Percentiles rank a stretch among this genome's conserved stretches.
Conservation (phyloP, 139 green algal species). For the Chlorella sorokiniana region DNA sequence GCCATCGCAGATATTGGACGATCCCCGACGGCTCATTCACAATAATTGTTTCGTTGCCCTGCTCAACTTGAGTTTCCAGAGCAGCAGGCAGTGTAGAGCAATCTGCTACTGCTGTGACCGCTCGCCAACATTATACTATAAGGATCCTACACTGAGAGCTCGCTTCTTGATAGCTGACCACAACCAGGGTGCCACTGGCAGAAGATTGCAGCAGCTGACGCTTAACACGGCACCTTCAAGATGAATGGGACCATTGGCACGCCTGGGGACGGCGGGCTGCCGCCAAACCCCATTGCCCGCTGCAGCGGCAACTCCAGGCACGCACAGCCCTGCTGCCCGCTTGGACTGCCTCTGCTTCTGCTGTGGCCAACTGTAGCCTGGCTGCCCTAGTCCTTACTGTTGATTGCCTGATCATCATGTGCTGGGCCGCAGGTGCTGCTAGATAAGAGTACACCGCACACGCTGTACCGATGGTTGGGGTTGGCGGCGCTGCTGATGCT, state of each 20-base stretch:
- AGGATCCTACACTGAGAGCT: no score
- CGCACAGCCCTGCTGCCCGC: background rate
- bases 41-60: no score
- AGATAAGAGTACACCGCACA: slow-evolving; percentile 82
- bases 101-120: no score
- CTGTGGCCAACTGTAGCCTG: no score
- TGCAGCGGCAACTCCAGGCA: slow-evolving; percentile 11
- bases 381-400: background rate
- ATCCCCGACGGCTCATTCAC: no score
- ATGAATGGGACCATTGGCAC: slow-evolving; percentile 6
- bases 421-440: slow-evolving; percentile 69
- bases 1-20: no score
- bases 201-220: background rate
- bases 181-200: no score
- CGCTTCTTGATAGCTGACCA: no score
- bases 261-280: background rate
- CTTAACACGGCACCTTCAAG: background rate
- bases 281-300: slow-evolving; percentile 13
- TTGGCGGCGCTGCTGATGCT: slow-evolving; percentile 60
- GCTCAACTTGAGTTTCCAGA: no score
- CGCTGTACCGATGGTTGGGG: slow-evolving; percentile 72
- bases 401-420: background rate
- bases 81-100: no score
- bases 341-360: background rate
- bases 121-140: no score